Conservation (phyloP, 768 basidiomycete genomes). For the Pulveroboletus ravenelii region DNA sequence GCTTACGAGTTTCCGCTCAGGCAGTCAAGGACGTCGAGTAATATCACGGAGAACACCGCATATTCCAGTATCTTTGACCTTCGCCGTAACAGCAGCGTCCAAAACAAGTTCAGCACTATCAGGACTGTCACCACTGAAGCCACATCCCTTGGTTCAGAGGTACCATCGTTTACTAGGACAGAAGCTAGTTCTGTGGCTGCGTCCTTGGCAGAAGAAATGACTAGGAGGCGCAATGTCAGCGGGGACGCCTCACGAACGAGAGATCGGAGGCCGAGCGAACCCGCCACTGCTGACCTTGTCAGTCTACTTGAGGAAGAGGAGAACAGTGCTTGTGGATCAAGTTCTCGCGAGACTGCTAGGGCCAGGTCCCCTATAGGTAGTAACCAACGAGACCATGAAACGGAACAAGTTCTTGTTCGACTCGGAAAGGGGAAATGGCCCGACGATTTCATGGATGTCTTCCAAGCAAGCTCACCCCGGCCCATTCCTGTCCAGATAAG, state of each 20-base stretch:
- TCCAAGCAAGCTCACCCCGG: conserved; percentile 34
- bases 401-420: conserved; percentile 41
- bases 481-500: conserved; percentile 26
- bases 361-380: conserved; percentile 17
- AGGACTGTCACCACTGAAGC: conserved; percentile 79
- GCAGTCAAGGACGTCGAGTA: conserved; percentile 61
- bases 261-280: conserved; percentile 64
- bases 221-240: conserved; percentile 34
- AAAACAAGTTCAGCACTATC: conserved; percentile 71
- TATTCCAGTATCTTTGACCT: conserved; percentile 64
- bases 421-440: conserved; percentile 81
- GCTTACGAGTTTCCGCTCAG: conserved; percentile 37
- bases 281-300: conserved; percentile 53
- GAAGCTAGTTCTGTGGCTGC: conserved; percentile 59
- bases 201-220: conserved; percentile 39
- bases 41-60: conserved; percentile 49
- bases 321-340: conserved; percentile 44
- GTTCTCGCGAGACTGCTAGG: conserved; percentile 32
- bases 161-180: conserved; percentile 58
- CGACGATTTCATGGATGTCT: conserved; percentile 68
- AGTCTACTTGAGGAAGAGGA: conserved; percentile 72
- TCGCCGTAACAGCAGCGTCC: conserved; percentile 37
- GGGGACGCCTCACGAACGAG: conserved; percentile 32
- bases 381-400: conserved; percentile 21
- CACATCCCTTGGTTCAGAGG: conserved; percentile 58